Evolutionary conservation across 768 basidiomycete genomes (phyloP).

Genomic region (Hirschioporus abietinus): DNA sequence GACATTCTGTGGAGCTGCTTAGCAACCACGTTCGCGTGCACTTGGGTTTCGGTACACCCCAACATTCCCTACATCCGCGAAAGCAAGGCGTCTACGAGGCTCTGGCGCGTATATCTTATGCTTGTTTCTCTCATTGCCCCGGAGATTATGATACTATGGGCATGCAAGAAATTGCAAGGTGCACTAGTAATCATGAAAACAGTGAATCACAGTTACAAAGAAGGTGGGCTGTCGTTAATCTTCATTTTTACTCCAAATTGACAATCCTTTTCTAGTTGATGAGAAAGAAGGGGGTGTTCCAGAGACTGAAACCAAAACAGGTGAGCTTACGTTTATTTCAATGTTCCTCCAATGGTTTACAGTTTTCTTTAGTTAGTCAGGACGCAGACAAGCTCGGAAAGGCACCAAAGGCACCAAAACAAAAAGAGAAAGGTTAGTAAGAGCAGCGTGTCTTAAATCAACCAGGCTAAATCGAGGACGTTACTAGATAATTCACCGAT

Average conservation of each 20-base stretch:
- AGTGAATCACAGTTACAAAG: background rate
- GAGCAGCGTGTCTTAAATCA: too few species aligned
- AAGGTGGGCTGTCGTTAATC: background rate
- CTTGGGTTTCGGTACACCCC: conserved; percentile 27
- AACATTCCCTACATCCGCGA: conserved; percentile 21
- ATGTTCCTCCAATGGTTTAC: too few species aligned
- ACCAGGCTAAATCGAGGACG: too few species aligned
- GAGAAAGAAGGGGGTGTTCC: too few species aligned
- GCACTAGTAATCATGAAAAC: background rate
- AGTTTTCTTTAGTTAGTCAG: too few species aligned
- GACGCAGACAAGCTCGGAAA: too few species aligned
- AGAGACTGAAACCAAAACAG: too few species aligned
- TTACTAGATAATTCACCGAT: background rate
- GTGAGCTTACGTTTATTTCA: too few species aligned
- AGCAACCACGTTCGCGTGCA: conserved; percentile 24
- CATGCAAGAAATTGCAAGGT: background rate
- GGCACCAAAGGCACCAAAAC: too few species aligned
- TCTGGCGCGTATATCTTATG: conserved; percentile 18
- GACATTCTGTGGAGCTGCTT: conserved; percentile 24
- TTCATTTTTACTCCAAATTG: background rate
- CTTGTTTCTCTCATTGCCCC: conserved; percentile 22
- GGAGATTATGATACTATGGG: conserved; percentile 19
- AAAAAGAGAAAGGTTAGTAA: too few species aligned
- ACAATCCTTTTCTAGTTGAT: background rate
- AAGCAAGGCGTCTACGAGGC: conserved; percentile 10